These are phyloP conservation scores for Ogataea polymorpha DNA, from an alignment of 805 yeast species.

Conservation along the genomic window DNA sequence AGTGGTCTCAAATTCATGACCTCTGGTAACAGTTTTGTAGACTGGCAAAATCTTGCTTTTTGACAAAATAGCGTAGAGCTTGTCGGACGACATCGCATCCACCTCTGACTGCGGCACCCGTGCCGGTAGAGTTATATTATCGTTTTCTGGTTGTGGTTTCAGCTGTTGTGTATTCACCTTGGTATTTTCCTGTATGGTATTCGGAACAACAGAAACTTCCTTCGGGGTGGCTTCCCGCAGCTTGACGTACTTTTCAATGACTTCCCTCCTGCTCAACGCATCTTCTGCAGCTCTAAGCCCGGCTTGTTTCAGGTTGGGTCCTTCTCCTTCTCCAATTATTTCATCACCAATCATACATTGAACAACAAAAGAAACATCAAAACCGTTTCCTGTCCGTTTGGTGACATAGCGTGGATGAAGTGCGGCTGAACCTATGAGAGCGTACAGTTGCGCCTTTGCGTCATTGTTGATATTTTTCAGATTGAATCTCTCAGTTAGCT, in stretches of 20 bases:
- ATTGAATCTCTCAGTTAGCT: constrained; percentile 16
- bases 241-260: constrained; percentile 62
- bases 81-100: constrained; percentile 26
- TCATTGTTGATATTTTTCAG: constrained; percentile 48
- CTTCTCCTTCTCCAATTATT: constrained; percentile 70
- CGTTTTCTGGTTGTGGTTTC: constrained; percentile 1
- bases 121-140: constrained; percentile 2
- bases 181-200: neutral
- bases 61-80: constrained; percentile 30
- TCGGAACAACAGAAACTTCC: constrained; percentile 21
- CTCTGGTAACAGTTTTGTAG: constrained; percentile 25
- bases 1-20: constrained; percentile 23
- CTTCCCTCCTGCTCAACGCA: constrained; percentile 57
- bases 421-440: constrained; percentile 73
- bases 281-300: constrained; percentile 82
- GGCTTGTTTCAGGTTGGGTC: constrained; percentile 68
- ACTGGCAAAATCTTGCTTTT: constrained; percentile 29
- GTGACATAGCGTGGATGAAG: constrained; percentile 58
- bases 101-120: constrained; percentile 19
- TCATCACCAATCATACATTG: constrained; percentile 65
- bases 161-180: neutral
- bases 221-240: constrained; percentile 53
- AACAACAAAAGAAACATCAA: constrained; percentile 56
- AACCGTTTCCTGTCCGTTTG: constrained; percentile 43
- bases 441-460: constrained; percentile 77